Evolutionary conservation across 1,139 yeast genomes (phyloP).

Genomic region (Yamadazyma triangularis): DNA sequence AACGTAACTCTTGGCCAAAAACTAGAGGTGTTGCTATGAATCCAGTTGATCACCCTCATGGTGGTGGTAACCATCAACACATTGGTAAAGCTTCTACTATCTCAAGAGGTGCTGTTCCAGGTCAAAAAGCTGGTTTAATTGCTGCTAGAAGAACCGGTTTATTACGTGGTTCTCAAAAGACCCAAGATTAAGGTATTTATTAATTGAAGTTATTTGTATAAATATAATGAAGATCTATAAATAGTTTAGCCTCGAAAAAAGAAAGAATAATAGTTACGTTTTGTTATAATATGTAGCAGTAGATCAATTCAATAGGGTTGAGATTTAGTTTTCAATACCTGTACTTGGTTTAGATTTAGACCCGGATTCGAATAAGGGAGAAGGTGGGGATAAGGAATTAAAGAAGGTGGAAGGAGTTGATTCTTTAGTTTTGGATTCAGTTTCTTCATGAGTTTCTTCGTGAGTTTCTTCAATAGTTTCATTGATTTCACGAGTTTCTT

Average conservation of each 20-base stretch:
- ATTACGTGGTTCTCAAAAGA: slow-evolving; percentile 98
- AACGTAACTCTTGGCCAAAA: slow-evolving; percentile 99
- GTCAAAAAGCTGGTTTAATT: slow-evolving; percentile 99
- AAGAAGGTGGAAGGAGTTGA: too few species aligned
- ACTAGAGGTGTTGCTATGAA: slow-evolving; percentile 99
- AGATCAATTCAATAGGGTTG: too few species aligned
- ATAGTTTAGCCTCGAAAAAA: slow-evolving; percentile 6
- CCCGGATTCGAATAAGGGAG: too few species aligned
- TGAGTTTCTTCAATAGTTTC: too few species aligned
- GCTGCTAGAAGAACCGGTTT: slow-evolving; percentile 99
- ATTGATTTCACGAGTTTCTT: too few species aligned
- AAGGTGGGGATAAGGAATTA: too few species aligned
- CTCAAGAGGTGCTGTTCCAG: slow-evolving; percentile 99
- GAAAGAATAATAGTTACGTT: slow-evolving; percentile 5
- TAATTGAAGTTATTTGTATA: slow-evolving; percentile 7
- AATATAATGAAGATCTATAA: slow-evolving; percentile 9
- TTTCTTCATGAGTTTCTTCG: not conserved
- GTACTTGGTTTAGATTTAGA: too few species aligned
- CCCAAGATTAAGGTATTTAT: slow-evolving; percentile 49
- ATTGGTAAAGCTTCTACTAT: slow-evolving; percentile 99
- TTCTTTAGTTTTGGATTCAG: not conserved
- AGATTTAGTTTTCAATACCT: too few species aligned
- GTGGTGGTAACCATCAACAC: slow-evolving; percentile 99
- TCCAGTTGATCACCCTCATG: slow-evolving; percentile 99
- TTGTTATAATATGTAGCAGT: slow-evolving; percentile 8